Percentiles rank a stretch among this genome's conserved stretches.
Evolutionary conservation across 1,284 basidiomycete species (phyloP).

Genomic region (Austroboletus niveus): DNA sequence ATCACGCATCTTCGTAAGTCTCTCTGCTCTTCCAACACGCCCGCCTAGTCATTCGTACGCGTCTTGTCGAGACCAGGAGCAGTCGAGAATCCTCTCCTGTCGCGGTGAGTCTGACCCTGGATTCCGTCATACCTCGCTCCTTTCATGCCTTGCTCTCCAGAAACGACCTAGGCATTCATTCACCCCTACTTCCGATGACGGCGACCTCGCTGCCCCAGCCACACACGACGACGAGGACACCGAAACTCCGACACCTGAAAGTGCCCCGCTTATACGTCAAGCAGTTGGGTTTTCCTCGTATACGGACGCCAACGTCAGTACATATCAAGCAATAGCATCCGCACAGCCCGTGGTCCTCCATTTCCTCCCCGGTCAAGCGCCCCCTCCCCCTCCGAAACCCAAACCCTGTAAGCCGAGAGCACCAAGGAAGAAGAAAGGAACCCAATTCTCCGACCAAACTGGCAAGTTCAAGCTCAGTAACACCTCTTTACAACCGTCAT

Average conservation of each 20-base stretch:
- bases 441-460: conserved; percentile 26
- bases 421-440: conserved; percentile 23
- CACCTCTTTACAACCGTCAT: conserved; percentile 20
- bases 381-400: conserved; percentile 30
- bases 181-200: conserved; percentile 53
- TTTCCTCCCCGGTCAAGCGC: conserved; percentile 55
- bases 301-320: conserved; percentile 31
- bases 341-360: conserved; percentile 22
- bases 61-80: conserved; percentile 39
- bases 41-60: conserved; percentile 3
- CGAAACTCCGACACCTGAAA: conserved; percentile 47
- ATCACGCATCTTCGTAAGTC: conserved; percentile 23
- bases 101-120: conserved; percentile 33
- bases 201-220: conserved; percentile 36
- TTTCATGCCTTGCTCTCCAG: conserved; percentile 15
- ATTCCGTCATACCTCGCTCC: background rate
- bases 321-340: conserved; percentile 44
- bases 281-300: conserved; percentile 50
- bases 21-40: background rate
- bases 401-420: conserved; percentile 27
- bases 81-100: conserved; percentile 54
- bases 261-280: conserved; percentile 50
- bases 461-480: conserved; percentile 24
- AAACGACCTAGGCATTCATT: conserved; percentile 44
- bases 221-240: conserved; percentile 42